Conservation (phyloP, 176 grass and related monocot genomes). For the Lolium rigidum region DNA sequence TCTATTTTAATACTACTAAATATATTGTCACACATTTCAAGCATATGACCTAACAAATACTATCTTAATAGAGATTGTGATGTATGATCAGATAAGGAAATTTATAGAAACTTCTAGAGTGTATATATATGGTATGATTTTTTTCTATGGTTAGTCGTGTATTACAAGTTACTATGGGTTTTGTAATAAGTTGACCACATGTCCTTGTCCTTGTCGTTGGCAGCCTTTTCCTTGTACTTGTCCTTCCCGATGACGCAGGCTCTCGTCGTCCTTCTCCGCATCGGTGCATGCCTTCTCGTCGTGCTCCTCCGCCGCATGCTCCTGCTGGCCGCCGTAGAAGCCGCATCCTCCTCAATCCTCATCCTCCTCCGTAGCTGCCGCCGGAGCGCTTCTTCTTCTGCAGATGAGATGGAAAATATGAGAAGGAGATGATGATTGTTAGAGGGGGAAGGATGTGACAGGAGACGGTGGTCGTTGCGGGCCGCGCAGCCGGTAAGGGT, state of each 20-base stretch:
- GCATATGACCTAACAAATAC: no score
- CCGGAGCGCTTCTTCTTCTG: slow-evolving; percentile 62
- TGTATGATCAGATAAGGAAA: no score
- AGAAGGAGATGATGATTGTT: neutral
- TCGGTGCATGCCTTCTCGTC: neutral
- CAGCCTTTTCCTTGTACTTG: neutral
- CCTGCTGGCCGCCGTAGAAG: slow-evolving; percentile 7
- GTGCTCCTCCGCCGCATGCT: slow-evolving; percentile 1
- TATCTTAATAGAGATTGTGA: no score
- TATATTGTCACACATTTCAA: no score
- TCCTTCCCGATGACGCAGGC: neutral
- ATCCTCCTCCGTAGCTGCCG: neutral
- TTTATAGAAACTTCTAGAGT: no score
- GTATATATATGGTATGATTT: no score
- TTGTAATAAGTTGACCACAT: no score
- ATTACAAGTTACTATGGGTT: no score
- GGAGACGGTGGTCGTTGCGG: neutral
- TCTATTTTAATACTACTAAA: no score
- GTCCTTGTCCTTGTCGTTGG: neutral
- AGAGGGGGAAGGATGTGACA: neutral
- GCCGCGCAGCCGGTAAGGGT: neutral
- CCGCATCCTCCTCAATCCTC: no score
- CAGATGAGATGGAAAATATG: neutral
- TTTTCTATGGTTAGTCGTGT: no score
- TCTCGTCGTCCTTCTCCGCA: neutral